Evolutionary conservation across 352 stramenopile genomes (phyloP), one percentile per base, ranked within the genome.

Genomic region (Thalassiosira hispida): DNA sequence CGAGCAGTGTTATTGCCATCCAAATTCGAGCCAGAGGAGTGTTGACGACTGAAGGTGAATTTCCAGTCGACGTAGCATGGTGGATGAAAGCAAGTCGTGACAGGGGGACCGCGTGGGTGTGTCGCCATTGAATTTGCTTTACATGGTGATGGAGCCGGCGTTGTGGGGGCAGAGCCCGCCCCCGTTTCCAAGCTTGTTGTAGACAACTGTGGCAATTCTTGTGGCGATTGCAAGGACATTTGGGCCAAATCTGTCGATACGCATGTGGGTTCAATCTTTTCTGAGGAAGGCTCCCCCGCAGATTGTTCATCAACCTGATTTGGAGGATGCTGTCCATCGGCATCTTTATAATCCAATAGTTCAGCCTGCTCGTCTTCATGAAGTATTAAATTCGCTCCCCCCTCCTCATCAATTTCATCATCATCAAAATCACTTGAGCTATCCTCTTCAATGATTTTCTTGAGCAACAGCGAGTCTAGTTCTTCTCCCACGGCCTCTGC

Each of bases 361-460:
- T 62, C 46, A 4, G 18, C 49, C 63, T 35, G 14, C 12, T 27
- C n/a, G 25, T 65, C 42, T 57, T 77, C 33, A n/a, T 51, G 29
- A 31, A 46, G 23, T 16, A 68, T 3, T n/a, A 47, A 29, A 38
- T 38, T 38, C 3, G 8, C 65, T 12, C 33, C 56, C 33, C 72
- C 73, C 20, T 71, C 73, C 20, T 86, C 68, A 76, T 86, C 77
- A 20, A 84, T 83, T 29, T 91, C 82, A 56, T 86, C 77, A 62
- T 88, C 84, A 57, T 79, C 75, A 60, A 88, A 81, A 66, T 88
- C 76, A 53, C 46, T 70, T 0, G 46, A 77, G 63, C 76, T 79
- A 40, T 84, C 73, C 51, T 88, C 77, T 61, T 91, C 84, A 49
- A 90, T 78, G 62, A 91, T 91, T 23, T 75, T 70, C 33, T 87